Evolutionary conservation across 192 early-diverging fungal species (phyloP).

Genomic region (Obelidium mucronatum): DNA sequence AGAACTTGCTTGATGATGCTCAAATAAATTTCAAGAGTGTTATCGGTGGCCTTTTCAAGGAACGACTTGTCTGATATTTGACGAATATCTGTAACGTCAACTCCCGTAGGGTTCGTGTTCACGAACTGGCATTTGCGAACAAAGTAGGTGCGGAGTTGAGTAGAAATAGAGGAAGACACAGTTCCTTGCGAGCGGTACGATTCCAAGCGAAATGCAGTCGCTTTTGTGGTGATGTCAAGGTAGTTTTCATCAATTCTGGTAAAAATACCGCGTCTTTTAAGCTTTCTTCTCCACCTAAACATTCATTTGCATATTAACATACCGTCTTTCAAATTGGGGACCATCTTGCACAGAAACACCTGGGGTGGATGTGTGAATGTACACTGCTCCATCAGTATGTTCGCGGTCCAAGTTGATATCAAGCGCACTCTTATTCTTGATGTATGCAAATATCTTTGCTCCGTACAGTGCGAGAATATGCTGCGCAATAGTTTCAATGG

Average conservation of each 20-base stretch:
- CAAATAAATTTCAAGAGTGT: slow-evolving; percentile 89
- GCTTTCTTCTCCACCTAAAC: too few species aligned
- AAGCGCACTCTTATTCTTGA: slow-evolving; percentile 80
- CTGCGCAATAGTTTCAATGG: slow-evolving; percentile 87
- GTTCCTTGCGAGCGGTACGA: slow-evolving; percentile 95
- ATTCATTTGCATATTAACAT: neutral
- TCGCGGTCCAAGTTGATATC: slow-evolving; percentile 91
- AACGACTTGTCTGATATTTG: slow-evolving; percentile 91
- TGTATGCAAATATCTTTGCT: slow-evolving; percentile 91
- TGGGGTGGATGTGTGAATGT: slow-evolving; percentile 94
- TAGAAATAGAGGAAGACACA: slow-evolving; percentile 84
- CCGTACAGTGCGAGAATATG: slow-evolving; percentile 97
- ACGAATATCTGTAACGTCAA: slow-evolving; percentile 77
- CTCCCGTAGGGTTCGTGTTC: slow-evolving; percentile 76
- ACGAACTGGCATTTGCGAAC: slow-evolving; percentile 91
- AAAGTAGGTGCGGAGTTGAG: slow-evolving; percentile 94
- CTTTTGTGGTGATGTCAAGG: slow-evolving; percentile 76
- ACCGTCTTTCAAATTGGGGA: slow-evolving; percentile 79
- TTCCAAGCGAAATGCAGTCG: slow-evolving; percentile 88
- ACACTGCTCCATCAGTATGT: slow-evolving; percentile 89
- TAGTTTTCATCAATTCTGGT: slow-evolving; percentile 88
- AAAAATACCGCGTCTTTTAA: too few species aligned
- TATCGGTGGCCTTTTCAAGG: slow-evolving; percentile 91
- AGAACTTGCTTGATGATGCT: slow-evolving; percentile 88
- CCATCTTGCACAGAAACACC: slow-evolving; percentile 88